These are phyloP conservation scores for Leishmania turanica DNA, from an alignment of 208 protist genomes.

Conservation along the genomic window DNA sequence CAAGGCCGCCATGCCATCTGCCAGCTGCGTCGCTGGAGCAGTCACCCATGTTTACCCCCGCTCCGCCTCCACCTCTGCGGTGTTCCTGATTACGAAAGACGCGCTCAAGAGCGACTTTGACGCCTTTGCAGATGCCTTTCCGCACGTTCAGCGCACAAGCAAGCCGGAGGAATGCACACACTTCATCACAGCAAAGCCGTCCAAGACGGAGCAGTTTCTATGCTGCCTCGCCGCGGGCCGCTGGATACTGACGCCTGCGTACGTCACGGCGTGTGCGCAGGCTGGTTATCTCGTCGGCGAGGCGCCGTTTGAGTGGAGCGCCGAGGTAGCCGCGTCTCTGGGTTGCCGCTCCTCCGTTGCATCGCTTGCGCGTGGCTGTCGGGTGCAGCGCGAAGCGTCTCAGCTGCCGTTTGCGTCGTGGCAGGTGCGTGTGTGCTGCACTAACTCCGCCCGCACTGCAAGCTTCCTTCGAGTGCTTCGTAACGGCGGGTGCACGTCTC, in stretches of 20 bases:
- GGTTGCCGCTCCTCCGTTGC: slow-evolving; percentile 33
- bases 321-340: slow-evolving; percentile 22
- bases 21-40: background rate
- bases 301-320: slow-evolving; percentile 56
- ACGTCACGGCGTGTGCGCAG: slow-evolving; percentile 39
- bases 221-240: slow-evolving; percentile 59
- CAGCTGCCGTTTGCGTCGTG: slow-evolving; percentile 50
- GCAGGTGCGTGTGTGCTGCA: slow-evolving; percentile 58
- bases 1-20: background rate
- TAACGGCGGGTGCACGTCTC: slow-evolving; percentile 46
- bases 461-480: slow-evolving; percentile 64
- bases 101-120: slow-evolving; percentile 19
- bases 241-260: slow-evolving; percentile 70
- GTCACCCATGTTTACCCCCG: background rate
- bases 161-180: slow-evolving; percentile 74
- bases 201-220: slow-evolving; percentile 66
- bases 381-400: slow-evolving; percentile 34
- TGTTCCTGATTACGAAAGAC: slow-evolving; percentile 33
- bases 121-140: slow-evolving; percentile 13
- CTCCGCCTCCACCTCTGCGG: slow-evolving; percentile 9
- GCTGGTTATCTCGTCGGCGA: slow-evolving; percentile 46
- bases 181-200: slow-evolving; percentile 61
- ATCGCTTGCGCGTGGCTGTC: slow-evolving; percentile 49
- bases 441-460: slow-evolving; percentile 15
- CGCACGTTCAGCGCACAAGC: slow-evolving; percentile 19